Conservation (phyloP, 306 rosid species). For the Elaeagnus macrophylla region DNA sequence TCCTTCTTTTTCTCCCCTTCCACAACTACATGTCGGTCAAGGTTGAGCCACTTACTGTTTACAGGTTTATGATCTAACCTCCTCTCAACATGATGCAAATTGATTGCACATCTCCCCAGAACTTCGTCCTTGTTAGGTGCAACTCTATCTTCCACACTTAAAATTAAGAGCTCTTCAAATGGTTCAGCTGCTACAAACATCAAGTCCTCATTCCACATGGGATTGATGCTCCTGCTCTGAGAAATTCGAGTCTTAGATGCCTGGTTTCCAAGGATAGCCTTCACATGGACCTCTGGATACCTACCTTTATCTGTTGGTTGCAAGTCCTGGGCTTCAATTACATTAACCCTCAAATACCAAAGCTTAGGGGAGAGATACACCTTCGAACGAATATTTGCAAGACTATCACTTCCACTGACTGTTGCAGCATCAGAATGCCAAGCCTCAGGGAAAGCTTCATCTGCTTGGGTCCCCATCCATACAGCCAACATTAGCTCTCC, state of each 20-base stretch:
- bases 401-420: constrained; percentile 77
- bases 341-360: constrained; percentile 92
- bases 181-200: constrained; percentile 95
- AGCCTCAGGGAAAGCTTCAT: constrained; percentile 94
- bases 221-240: constrained; percentile 65
- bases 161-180: constrained; percentile 71
- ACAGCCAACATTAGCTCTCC: constrained; percentile 99
- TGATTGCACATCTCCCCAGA: constrained; percentile 60
- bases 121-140: constrained; percentile 88
- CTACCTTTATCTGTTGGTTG: constrained; percentile 62
- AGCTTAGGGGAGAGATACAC: constrained; percentile 96
- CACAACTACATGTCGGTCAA: constrained; percentile 54
- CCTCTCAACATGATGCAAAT: constrained; percentile 42
- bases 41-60: constrained; percentile 66
- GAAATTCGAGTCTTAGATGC: constrained; percentile 67
- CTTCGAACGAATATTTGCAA: constrained; percentile 80
- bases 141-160: constrained; percentile 86
- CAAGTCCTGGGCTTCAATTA: constrained; percentile 94
- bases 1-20: constrained; percentile 97
- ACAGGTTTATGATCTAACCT: constrained; percentile 83
- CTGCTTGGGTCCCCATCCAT: constrained; percentile 99
- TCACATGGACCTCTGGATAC: constrained; percentile 79
- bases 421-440: constrained; percentile 97
- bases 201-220: constrained; percentile 96
- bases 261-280: constrained; percentile 74